These are phyloP conservation scores for Candida yuanshanica DNA, from an alignment of 805 yeast species.

Conservation along the genomic window DNA sequence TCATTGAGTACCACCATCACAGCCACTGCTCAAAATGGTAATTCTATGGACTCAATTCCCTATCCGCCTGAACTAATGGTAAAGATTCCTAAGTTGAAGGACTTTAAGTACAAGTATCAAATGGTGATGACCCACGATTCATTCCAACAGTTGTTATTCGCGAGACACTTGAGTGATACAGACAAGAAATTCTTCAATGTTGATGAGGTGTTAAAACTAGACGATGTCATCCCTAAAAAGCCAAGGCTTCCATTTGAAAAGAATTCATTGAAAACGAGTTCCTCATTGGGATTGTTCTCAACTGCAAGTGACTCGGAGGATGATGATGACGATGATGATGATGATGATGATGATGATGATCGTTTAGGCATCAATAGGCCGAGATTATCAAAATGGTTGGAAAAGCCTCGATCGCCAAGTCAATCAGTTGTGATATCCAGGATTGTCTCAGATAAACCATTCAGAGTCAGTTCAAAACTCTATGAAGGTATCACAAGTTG, in stretches of 20 bases:
- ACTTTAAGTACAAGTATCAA: constrained; percentile 44
- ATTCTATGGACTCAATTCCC: constrained; percentile 24
- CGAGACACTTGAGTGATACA: constrained; percentile 14
- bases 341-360: constrained; percentile 1
- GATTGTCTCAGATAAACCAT: too few relatives aligned
- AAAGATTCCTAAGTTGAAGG: constrained; percentile 38
- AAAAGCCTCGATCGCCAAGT: too few relatives aligned
- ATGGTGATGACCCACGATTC: constrained; percentile 38
- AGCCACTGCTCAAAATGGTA: not conserved
- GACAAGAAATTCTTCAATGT: constrained; percentile 2
- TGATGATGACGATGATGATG: not conserved
- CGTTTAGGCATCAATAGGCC: not conserved
- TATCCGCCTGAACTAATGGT: constrained; percentile 41
- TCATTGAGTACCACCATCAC: constrained; percentile 1
- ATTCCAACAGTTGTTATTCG: constrained; percentile 24
- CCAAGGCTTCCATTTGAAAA: constrained; percentile 6
- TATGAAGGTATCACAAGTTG: constrained; percentile 14
- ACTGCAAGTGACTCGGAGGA: not conserved
- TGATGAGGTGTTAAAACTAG: constrained; percentile 3
- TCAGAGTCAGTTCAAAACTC: not conserved
- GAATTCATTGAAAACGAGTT: not conserved
- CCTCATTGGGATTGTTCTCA: not conserved
- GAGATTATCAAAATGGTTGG: constrained; percentile 4
- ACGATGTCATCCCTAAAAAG: not conserved
- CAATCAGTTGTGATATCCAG: too few relatives aligned